These are phyloP conservation scores for Hygrophorus pudorinus DNA, from an alignment of 768 basidiomycete genomes.

Conservation along the genomic window DNA sequence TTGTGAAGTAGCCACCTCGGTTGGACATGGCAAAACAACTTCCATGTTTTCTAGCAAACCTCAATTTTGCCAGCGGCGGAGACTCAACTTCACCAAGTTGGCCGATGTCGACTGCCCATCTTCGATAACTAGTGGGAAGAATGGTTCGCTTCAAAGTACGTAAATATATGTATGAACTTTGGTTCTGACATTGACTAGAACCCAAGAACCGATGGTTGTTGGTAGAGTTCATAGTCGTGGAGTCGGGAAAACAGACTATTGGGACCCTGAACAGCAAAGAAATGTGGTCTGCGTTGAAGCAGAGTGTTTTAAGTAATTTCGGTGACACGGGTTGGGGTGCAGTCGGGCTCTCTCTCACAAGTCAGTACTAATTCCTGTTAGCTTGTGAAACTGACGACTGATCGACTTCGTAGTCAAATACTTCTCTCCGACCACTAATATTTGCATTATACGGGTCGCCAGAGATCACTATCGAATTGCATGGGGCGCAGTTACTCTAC, in stretches of 20 bases:
- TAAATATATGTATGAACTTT: not conserved
- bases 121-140: too few relatives aligned
- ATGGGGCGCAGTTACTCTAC: conserved; percentile 69
- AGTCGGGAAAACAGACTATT: conserved; percentile 16
- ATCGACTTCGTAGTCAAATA: conserved; percentile 62
- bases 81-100: too few relatives aligned
- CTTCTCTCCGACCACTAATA: conserved; percentile 71
- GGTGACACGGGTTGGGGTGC: conserved; percentile 85
- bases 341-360: conserved; percentile 58
- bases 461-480: conserved; percentile 72
- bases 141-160: conserved; percentile 8
- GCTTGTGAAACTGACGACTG: conserved; percentile 1
- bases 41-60: too few relatives aligned
- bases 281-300: conserved; percentile 59
- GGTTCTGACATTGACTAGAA: not conserved
- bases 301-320: conserved; percentile 62
- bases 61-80: too few relatives aligned
- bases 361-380: conserved; percentile 27
- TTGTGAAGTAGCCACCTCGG: not conserved
- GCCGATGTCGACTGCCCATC: too few relatives aligned
- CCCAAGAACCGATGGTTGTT: conserved; percentile 89
- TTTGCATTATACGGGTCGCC: conserved; percentile 81
- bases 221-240: conserved; percentile 64
- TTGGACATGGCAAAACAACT: too few relatives aligned
- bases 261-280: conserved; percentile 44